Conservation (phyloP, 2,329 filamentous ascomycete species). For the Sarocladiaceae sp. region DNA sequence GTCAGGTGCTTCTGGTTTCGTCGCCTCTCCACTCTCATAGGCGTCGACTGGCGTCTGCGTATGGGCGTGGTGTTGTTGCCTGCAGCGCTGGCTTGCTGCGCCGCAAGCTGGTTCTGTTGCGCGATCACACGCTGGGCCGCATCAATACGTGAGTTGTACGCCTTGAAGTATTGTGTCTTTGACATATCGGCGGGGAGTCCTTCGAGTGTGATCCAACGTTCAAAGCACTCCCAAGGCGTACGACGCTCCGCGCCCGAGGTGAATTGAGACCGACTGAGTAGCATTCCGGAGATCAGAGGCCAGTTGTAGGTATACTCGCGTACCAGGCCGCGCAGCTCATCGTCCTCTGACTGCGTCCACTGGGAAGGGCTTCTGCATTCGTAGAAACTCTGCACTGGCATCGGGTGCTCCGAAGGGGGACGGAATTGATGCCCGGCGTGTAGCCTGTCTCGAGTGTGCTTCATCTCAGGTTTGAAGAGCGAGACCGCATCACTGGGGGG, state of each 20-base stretch:
- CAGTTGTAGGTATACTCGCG: slow-evolving; percentile 96
- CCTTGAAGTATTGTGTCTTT: slow-evolving; percentile 90
- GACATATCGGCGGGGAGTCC: slow-evolving; percentile 88
- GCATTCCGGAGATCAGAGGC: slow-evolving; percentile 82
- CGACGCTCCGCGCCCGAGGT: slow-evolving; percentile 82
- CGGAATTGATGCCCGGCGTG: slow-evolving; percentile 90
- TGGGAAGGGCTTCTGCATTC: slow-evolving; percentile 82
- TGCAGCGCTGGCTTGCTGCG: slow-evolving; percentile 42
- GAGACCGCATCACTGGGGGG: slow-evolving; percentile 73
- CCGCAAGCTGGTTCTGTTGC: slow-evolving; percentile 45
- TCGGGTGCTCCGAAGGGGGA: slow-evolving; percentile 82
- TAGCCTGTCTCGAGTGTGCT: slow-evolving; percentile 79
- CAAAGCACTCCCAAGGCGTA: slow-evolving; percentile 98
- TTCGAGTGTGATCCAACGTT: slow-evolving; percentile 90
- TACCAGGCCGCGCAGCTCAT: slow-evolving; percentile 77
- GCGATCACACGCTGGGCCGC: slow-evolving; percentile 49
- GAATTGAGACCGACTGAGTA: slow-evolving; percentile 68
- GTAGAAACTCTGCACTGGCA: slow-evolving; percentile 88
- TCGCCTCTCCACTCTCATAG: slow-evolving; percentile 78
- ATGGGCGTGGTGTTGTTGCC: slow-evolving; percentile 26
- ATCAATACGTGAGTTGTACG: slow-evolving; percentile 56
- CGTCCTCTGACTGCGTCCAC: slow-evolving; percentile 86
- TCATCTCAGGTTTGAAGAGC: slow-evolving; percentile 84
- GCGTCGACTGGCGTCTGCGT: slow-evolving; percentile 67
- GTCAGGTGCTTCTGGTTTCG: slow-evolving; percentile 81